Evolutionary conservation across 257 asterid genomes (phyloP).

Genomic region (Cinchona pubescens): DNA sequence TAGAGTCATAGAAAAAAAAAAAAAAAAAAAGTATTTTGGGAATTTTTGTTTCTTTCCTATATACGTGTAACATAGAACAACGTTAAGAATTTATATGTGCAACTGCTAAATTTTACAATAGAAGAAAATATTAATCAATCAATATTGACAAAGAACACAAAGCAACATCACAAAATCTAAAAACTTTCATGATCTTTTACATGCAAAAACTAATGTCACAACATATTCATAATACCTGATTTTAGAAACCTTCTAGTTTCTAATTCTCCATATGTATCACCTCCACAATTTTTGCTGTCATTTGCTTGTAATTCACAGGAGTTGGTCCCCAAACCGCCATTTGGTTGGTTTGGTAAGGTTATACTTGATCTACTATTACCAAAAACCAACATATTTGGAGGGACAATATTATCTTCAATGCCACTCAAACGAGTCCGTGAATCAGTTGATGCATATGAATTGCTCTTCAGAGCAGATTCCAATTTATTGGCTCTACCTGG

Average conservation of each 20-base stretch:
- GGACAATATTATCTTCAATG: slow-evolving; percentile 14
- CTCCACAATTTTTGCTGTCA: slow-evolving; percentile 1
- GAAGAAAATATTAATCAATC: too few relatives aligned
- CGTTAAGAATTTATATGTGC: too few relatives aligned
- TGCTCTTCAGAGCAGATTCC: slow-evolving; percentile 23
- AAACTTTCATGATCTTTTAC: too few relatives aligned
- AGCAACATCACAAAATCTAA: too few relatives aligned
- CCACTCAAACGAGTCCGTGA: slow-evolving; percentile 28
- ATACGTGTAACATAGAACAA: too few relatives aligned
- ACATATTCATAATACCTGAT: slow-evolving; percentile 28
- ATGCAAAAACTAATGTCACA: neutral
- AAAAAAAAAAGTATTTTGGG: too few relatives aligned
- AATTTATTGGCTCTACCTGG: slow-evolving; percentile 16
- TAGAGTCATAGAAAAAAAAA: too few relatives aligned
- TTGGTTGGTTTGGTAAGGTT: slow-evolving; percentile 23
- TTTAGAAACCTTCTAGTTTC: slow-evolving; percentile 24
- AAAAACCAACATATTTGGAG: slow-evolving; percentile 19
- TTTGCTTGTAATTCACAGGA: slow-evolving; percentile 9
- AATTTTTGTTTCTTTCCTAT: too few relatives aligned
- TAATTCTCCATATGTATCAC: slow-evolving; percentile 5
- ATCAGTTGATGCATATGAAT: slow-evolving; percentile 13
- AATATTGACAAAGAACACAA: too few relatives aligned
- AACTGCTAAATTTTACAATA: too few relatives aligned
- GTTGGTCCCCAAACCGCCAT: slow-evolving; percentile 13
- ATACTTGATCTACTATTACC: slow-evolving; percentile 21